phyloP scores from a whole-genome alignment of 306 rosid species.

The Trifolium pratense region DNA sequence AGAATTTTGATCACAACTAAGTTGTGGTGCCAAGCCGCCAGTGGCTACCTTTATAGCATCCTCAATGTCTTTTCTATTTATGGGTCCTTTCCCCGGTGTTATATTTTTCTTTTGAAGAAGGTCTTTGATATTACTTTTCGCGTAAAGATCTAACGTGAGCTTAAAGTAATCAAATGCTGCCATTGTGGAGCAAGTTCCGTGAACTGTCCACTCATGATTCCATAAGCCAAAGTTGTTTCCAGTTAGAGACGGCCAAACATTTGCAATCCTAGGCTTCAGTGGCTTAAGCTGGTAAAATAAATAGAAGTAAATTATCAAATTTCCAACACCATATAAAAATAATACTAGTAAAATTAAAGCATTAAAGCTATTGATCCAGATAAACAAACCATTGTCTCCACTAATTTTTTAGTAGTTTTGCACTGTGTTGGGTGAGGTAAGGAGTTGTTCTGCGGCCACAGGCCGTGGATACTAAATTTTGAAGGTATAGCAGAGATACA shows the following conservation, averaged over 20 bases:
- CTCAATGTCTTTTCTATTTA: background rate
- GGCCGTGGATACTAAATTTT: background rate
- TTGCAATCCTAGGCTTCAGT: background rate
- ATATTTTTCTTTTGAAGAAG: background rate
- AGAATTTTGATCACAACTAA: background rate
- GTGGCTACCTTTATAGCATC: background rate
- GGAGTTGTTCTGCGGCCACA: background rate
- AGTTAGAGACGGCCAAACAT: background rate
- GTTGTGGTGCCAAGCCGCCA: background rate
- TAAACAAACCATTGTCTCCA: too few relatives aligned
- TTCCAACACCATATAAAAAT: too few relatives aligned
- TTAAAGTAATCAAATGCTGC: too few relatives aligned
- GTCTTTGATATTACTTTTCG: background rate
- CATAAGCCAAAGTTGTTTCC: background rate
- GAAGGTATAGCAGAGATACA: accelerated
- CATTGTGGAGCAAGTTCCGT: background rate
- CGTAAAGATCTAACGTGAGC: background rate
- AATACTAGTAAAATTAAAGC: too few relatives aligned
- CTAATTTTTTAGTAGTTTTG: too few relatives aligned
- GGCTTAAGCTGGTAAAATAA: background rate
- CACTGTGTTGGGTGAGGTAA: background rate
- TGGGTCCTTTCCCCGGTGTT: background rate
- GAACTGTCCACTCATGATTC: background rate
- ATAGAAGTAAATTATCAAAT: too few relatives aligned
- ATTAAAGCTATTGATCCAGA: too few relatives aligned